These are phyloP conservation scores for Euphorbia pulcherrima DNA, from an alignment of 345 rosid genomes.

Conservation along the genomic window DNA sequence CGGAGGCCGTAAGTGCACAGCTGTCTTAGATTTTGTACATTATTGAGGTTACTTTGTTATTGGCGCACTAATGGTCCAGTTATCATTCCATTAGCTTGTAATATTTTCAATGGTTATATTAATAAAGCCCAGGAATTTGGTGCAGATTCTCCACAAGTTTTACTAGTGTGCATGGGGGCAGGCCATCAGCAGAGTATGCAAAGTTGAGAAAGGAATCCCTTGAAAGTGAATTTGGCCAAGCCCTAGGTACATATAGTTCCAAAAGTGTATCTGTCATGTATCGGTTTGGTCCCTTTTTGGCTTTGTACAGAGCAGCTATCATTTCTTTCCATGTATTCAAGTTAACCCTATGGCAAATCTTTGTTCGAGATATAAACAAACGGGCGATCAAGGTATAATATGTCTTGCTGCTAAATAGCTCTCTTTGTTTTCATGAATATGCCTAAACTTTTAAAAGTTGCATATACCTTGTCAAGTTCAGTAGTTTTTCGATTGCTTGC, in stretches of 20 bases:
- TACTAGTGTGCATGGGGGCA: constrained; percentile 77
- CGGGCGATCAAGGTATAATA: constrained; percentile 70
- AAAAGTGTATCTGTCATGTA: constrained; percentile 53
- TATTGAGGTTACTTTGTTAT: not conserved
- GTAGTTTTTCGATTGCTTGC: not conserved
- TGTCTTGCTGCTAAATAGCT: not conserved
- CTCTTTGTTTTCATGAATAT: not conserved
- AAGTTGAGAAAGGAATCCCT: constrained; percentile 92
- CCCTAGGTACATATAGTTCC: constrained; percentile 63
- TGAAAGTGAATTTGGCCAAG: constrained; percentile 77
- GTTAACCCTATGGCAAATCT: constrained; percentile 68
- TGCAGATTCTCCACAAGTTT: constrained; percentile 56
- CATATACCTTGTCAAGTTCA: not conserved
- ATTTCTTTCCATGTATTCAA: constrained; percentile 72
- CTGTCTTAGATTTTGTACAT: not conserved
- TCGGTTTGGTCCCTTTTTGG: constrained; percentile 79
- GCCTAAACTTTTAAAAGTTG: not conserved
- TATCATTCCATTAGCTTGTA: not conserved
- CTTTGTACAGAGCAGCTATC: constrained; percentile 79
- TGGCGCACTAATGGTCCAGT: not conserved
- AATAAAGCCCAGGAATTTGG: constrained; percentile 7
- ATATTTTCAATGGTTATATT: not conserved
- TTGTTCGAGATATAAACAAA: constrained; percentile 58
- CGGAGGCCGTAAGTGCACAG: constrained; percentile 54
- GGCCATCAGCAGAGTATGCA: constrained; percentile 78